Evolutionary conservation across 257 asterid genomes (phyloP).

Genomic region (Coffea eugenioides): DNA sequence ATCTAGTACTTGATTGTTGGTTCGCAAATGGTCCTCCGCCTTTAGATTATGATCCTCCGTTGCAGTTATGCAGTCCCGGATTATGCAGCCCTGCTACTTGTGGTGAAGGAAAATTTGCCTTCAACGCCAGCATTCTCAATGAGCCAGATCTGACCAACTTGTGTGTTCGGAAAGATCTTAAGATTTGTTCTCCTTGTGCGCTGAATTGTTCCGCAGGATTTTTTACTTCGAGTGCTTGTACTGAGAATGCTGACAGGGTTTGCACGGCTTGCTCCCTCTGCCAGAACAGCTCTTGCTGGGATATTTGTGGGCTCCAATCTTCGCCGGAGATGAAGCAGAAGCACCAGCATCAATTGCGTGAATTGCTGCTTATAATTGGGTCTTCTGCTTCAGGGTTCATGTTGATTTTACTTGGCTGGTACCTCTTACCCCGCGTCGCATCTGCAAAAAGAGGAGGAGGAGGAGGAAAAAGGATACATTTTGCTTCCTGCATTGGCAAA

Average conservation of each 20-base stretch:
- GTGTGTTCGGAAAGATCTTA: conserved; percentile 73
- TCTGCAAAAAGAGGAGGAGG: conserved; percentile 18
- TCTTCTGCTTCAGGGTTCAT: conserved; percentile 51
- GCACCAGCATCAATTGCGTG: conserved; percentile 40
- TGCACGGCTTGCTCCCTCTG: conserved; percentile 95
- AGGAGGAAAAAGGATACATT: conserved; percentile 33
- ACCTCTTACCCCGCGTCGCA: conserved; percentile 44
- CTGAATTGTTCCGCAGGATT: conserved; percentile 67
- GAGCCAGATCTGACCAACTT: conserved; percentile 84
- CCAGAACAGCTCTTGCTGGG: conserved; percentile 79
- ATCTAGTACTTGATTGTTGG: conserved; percentile 92
- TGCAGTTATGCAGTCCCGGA: conserved; percentile 95
- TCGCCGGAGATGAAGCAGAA: conserved; percentile 31
- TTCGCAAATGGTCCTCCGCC: conserved; percentile 41
- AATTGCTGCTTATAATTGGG: conserved; percentile 48
- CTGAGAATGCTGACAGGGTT: conserved; percentile 62
- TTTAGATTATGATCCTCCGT: conserved; percentile 67
- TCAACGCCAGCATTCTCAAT: conserved; percentile 80
- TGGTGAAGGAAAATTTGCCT: conserved; percentile 63
- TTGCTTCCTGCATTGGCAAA: conserved; percentile 35
- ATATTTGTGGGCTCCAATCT: conserved; percentile 52
- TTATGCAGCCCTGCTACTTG: conserved; percentile 60
- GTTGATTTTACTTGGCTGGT: conserved; percentile 58
- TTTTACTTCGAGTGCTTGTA: conserved; percentile 75
- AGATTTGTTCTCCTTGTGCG: conserved; percentile 86